Base-by-base conservation (phyloP, 2,329 filamentous ascomycete genomes). In the Chrysoporthe austroafricana region DNA sequence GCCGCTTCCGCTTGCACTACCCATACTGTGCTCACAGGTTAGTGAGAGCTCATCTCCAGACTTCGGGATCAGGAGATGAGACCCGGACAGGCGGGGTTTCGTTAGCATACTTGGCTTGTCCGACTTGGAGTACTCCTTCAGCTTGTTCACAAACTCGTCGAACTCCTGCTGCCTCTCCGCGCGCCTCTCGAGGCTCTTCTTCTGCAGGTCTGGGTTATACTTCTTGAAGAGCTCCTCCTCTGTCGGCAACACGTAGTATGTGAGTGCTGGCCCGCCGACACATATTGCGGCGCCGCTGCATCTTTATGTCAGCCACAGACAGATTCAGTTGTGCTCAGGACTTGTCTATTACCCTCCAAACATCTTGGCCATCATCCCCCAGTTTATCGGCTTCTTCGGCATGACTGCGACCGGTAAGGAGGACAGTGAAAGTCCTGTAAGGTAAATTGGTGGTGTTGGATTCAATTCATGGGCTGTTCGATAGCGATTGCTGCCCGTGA, bases 171-270 rank as follows among this genome's bases (percentile, higher is more conserved):
- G 88, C 69, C 87, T 87, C 77, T 91, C 88, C 67, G 90, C 85
- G 21, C 93, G 87, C 68, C 90, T 87, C 78, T 94, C 94, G n/a
- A 97, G 82, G 70, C 92, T 94, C 75, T 91, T 88, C 78, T 92
- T 92, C 77, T 96, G 92, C n/a, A 99, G 86, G 44, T 98, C 96
- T 0, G 95, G 95, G 79, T 95, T 98, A 82, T 98, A 98, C 79
- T 86, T 89, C 82, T 93, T 85, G 84, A 96, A 94, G 54, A 99
- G 86, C 81, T 98, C 94, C 79, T 97, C 96, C 73, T 97, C 94
- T 14, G 91, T 91, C 2, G 96, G 96, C 58, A 87, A 87, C 59
- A 96, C 82, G 78, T 89, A 97, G 80, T 90, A 87, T 56, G 95
- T 91, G 64, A 98, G 82, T 18, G 91, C 90, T 34, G 96, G 96